Percentiles rank a stretch among this genome's conserved stretches.
Conservation (phyloP, 2,329 filamentous ascomycete genomes). For the Colletotrichum sp. region DNA sequence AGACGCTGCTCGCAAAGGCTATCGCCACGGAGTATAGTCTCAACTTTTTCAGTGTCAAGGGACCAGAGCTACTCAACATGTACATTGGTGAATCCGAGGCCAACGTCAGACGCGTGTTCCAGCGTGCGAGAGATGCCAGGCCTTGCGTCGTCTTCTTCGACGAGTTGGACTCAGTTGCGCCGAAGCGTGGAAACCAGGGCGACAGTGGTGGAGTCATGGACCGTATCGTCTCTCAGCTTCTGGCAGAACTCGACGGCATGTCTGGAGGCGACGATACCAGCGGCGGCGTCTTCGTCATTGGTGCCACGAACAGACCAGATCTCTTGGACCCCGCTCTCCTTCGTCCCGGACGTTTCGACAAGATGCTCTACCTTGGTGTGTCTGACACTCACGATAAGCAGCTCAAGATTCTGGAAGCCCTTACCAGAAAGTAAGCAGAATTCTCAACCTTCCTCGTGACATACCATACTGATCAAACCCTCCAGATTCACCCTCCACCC, state of each 20-base stretch:
- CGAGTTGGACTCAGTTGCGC: conserved; percentile 90
- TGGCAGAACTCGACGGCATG: conserved; percentile 98
- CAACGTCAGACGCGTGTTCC: conserved; percentile 88
- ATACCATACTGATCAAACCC: background rate
- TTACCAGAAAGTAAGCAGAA: conserved; percentile 84
- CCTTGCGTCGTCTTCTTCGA: conserved; percentile 95
- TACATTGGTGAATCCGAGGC: conserved; percentile 95
- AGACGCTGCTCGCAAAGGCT: conserved; percentile 90
- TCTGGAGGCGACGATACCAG: conserved; percentile 83
- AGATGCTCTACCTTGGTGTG: conserved; percentile 97
- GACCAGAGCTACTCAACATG: conserved; percentile 92
- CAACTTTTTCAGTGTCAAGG: conserved; percentile 95
- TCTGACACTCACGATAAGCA: conserved; percentile 98
- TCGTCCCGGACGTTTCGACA: conserved; percentile 91
- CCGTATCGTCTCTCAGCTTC: conserved; percentile 90
- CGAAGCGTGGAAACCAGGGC: conserved; percentile 95
- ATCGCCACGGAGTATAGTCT: conserved; percentile 93
- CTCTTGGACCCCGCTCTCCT: conserved; percentile 88
- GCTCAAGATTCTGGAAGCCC: conserved; percentile 88
- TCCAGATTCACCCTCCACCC: conserved; percentile 83
- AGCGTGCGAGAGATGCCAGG: conserved; percentile 82
- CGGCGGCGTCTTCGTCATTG: conserved; percentile 94
- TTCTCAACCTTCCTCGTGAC: background rate
- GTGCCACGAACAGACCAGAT: conserved; percentile 94
- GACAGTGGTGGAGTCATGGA: conserved; percentile 99